Base-by-base conservation (phyloP, 2,329 filamentous ascomycete genomes). In the Apiospora marii region DNA sequence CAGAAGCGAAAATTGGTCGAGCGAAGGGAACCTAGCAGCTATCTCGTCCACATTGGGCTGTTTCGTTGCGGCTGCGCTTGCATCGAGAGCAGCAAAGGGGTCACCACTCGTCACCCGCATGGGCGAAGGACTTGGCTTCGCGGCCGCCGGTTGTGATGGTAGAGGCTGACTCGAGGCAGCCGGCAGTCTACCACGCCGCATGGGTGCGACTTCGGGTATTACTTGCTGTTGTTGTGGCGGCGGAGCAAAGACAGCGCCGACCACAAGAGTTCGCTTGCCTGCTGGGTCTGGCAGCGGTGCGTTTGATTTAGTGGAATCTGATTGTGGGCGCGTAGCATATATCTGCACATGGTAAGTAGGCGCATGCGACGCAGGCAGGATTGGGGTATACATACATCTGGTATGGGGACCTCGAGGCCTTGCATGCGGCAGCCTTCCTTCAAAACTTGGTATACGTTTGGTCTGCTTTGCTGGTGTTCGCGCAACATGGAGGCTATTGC, bases 391-490 rank as follows among this genome's bases (percentile, higher is more conserved):
- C 92, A 81, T 86, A 97, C 94, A 84, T 99, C 95, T 85, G 94
- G 93, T 77, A 99, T 93, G 0, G 95, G 95, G 13, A 95, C 88
- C 75, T 95, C 92, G 73, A 92, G 92, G 71, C 95, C 94, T 80
- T 96, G 93, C 94, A 99, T 97, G 48, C 89, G 86, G 82, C 95
- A 98, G 43, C 92, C 91, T 84, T 98, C 95, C 74, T 91, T 90
- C 44, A 99, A 86, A 4, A 97, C 94, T 82, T 98, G 93, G 80
- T 98, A 99, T 74, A 99, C 97, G 80, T 96, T 98, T 4, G 96
- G 96, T 75, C 96, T 90, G 69, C 84, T 81, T 73, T 91, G 88
- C 70, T 94, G 94, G 77, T 93, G 91, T 81, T 98, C 96, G 78
- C 91, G 92, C 79, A 99, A 85, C 96, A 98, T 98, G 71, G 91